Base-by-base conservation (phyloP, 371 early-diverging fungal genomes). In the Mucor circinelloides region DNA sequence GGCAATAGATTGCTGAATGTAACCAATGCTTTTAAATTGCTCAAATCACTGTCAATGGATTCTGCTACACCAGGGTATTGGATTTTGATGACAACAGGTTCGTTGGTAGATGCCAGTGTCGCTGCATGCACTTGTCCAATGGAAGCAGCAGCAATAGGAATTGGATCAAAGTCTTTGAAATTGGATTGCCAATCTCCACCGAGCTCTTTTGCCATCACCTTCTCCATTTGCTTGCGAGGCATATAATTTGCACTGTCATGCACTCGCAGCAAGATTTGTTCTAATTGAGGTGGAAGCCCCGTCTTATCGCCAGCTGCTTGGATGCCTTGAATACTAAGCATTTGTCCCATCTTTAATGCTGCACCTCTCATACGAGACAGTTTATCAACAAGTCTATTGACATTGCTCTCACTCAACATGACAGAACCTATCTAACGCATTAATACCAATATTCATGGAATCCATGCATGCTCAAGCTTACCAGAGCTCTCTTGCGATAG, bases 331-430 rank as follows among this genome's bases (percentile, higher is more conserved):
- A 99, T 98, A 73, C 94, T 93, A 10, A 99, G 69, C 95, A 99
- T 97, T 73, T 99, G 99, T 0, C 98, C 99, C 72, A 99, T 87
- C 75, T 99, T 99, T 19, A 98, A 80, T 3, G 99, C 99, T 0
- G 99, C 99, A 1, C 99, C 99, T 32, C 99, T 89, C 98, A 99
- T 97, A 55, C 87, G 82, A 2, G 96, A 90, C n/a, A 98, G 84
- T 57, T 92, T 92, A 28, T 78, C 84, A 0, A 97, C 97, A 9
- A 98, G 78, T 7, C 94, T 83, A 68, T 97, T 94, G 30, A 97
- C 88, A 68, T 96, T 97, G 1, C 83, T 87, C n/a, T 87, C 88
- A 48, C 82, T 94, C 57, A 95, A 66, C 70, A 93, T 80, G 32
- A 76, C 78, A 0, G 91, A 87, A 8, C 76, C 70, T 68, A 34